Conservation (phyloP, 805 yeast species). For the Hanseniaspora clermontiae region DNA sequence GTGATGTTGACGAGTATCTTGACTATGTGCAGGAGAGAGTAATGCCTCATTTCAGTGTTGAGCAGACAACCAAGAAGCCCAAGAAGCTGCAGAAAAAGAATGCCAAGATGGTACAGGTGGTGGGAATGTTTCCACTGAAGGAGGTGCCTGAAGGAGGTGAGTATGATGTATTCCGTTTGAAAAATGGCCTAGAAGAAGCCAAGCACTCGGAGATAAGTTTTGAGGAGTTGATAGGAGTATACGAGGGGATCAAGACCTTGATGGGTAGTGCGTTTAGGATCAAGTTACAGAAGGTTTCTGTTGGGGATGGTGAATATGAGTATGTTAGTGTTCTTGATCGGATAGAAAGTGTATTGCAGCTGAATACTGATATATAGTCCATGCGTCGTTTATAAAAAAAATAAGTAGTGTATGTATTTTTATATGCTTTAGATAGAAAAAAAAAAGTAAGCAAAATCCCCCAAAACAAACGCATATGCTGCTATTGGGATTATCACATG, state of each 20-base stretch:
- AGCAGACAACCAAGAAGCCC: background rate
- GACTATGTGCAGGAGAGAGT: constrained; percentile 4
- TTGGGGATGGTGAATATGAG: background rate
- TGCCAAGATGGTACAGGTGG: background rate
- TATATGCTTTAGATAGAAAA: no score
- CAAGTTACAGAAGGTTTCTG: background rate
- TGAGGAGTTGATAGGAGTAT: background rate
- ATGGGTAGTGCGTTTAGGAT: background rate
- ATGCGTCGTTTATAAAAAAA: background rate
- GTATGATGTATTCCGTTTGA: background rate
- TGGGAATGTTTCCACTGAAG: background rate
- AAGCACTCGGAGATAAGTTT: background rate
- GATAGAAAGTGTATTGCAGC: background rate
- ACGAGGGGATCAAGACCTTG: background rate
- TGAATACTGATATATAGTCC: background rate
- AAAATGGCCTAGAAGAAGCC: background rate
- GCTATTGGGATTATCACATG: no score
- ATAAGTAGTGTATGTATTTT: no score
- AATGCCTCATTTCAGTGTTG: background rate
- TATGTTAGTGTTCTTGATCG: background rate
- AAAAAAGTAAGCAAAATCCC: no score
- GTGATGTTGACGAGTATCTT: background rate
- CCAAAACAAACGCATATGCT: no score
- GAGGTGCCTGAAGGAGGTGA: background rate
- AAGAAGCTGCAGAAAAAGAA: constrained; percentile 7